Percentiles rank a stretch among this genome's conserved stretches.
These are phyloP conservation scores for Hanseniaspora meyeri DNA, from an alignment of 805 yeast genomes.

Conservation along the genomic window DNA sequence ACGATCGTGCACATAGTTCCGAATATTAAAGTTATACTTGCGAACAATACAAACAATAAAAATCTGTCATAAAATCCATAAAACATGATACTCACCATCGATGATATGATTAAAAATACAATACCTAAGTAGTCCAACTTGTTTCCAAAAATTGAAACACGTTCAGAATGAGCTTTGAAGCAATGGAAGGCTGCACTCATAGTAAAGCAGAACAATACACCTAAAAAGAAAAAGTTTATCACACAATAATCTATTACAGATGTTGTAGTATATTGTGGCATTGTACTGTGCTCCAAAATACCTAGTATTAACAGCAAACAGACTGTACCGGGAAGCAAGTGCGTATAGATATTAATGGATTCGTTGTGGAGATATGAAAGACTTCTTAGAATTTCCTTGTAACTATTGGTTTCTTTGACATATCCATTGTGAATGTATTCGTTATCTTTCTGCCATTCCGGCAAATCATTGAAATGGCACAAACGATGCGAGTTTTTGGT, in stretches of 20 bases:
- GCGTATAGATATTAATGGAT: slow-evolving; percentile 59
- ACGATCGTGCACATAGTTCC: slow-evolving; percentile 53
- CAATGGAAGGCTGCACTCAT: slow-evolving; percentile 58
- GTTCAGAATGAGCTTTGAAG: slow-evolving; percentile 50
- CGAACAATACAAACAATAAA: slow-evolving; percentile 29
- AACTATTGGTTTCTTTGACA: slow-evolving; percentile 43
- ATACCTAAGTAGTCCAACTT: slow-evolving; percentile 68
- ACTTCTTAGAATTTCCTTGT: slow-evolving; percentile 34
- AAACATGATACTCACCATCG: slow-evolving; percentile 41
- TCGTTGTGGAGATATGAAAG: slow-evolving; percentile 57
- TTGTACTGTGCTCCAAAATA: slow-evolving; percentile 24
- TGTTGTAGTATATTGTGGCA: slow-evolving; percentile 32
- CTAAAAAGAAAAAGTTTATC: slow-evolving; percentile 33
- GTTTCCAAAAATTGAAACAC: slow-evolving; percentile 47
- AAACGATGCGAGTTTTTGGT: neutral
- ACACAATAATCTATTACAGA: slow-evolving; percentile 31
- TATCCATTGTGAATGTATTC: slow-evolving; percentile 53
- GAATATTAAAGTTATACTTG: slow-evolving; percentile 36
- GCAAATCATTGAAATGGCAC: slow-evolving; percentile 39
- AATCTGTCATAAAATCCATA: slow-evolving; percentile 39
- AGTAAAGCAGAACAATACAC: slow-evolving; percentile 47
- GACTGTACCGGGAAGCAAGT: slow-evolving; percentile 35
- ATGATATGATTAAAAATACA: slow-evolving; percentile 50
- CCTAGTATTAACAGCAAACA: slow-evolving; percentile 16
- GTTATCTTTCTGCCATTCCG: slow-evolving; percentile 65